Evolutionary conservation across 225 moss, liverwort and hornwort species (phyloP), one percentile per base, ranked within the genome.

Genomic region (Physcomitrellopsis africana): DNA sequence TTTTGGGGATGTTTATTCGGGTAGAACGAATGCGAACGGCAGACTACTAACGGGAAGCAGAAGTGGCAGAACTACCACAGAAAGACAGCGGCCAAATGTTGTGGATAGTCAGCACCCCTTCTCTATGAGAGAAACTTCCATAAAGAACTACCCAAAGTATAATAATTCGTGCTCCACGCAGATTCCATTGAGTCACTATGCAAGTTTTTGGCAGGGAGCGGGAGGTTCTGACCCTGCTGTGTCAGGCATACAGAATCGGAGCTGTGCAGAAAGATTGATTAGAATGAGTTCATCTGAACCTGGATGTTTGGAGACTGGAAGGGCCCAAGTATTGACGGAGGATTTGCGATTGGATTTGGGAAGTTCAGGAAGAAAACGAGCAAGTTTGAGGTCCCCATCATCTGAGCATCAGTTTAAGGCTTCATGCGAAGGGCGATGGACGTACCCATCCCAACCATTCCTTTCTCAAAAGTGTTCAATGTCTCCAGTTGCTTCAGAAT

Each of bases 271-370:
- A 77, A 75, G 71, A 22, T 43, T 61, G 14, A 42, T 26, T 9
- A 72, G 43, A 76, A 63, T 55, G 45, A 14, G 0, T 43, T 47
- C 65, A 17, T 17, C n/a, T 73, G 60, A 57, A 73, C 26, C 76
- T 37, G 22, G 69, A 52, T 74, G 68, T 67, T 69, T 80, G 47
- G 77, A 83, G 49, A 75, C 65, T 64, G 75, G 14, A 17, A 64
- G 67, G 77, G 74, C 60, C 65, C 75, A 76, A 73, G n/a, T 83
- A 16, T 71, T 78, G 5, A 67, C 42, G 55, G 51, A 71, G 60
- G 72, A 83, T 37, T 65, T 76, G 27, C 42, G 78, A 24, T 45
- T 83, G 69, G 54, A 75, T 60, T 75, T 81, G 60, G 69, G 76
- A 64, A 83, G 51, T 69, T 49, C 78, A 10, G 74, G 56, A 43